A percentile compares a stretch with the other conserved stretches of the same genome.
These are phyloP conservation scores for Umbellularia californica DNA, from an alignment of 164 flowering plant species.

Conservation along the genomic window DNA sequence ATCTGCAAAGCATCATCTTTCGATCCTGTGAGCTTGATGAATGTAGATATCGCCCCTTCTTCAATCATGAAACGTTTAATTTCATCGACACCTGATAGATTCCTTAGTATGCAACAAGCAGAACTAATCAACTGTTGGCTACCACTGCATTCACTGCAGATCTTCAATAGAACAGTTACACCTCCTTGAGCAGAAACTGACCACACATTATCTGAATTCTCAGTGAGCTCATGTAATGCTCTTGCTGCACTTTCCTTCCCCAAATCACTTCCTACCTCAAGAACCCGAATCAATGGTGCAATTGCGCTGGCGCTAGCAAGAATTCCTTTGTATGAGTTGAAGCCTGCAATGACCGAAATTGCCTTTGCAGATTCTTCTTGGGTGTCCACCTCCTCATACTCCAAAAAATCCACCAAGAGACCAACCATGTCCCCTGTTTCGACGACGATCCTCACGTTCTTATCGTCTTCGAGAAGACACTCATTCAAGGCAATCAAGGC, in stretches of 20 bases:
- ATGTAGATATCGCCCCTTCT: conserved; percentile 53
- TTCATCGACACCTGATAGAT: conserved; percentile 81
- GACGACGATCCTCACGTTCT: conserved; percentile 44
- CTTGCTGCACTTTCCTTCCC: conserved; percentile 27
- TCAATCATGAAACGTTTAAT: conserved; percentile 80
- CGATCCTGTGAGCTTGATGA: conserved; percentile 40
- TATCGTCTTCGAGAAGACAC: conserved; percentile 57
- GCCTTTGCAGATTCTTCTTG: conserved; percentile 53
- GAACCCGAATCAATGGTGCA: conserved; percentile 57
- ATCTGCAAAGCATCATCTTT: conserved; percentile 51
- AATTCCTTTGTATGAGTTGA: conserved; percentile 30
- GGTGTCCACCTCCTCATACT: conserved; percentile 35
- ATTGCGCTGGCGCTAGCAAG: conserved; percentile 54
- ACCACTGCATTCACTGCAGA: conserved; percentile 34
- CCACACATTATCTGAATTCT: conserved; percentile 86
- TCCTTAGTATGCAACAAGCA: conserved; percentile 70
- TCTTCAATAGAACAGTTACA: conserved; percentile 59
- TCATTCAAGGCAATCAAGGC: conserved; percentile 46
- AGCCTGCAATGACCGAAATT: conserved; percentile 43
- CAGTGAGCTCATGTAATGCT: conserved; percentile 43
- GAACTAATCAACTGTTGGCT: conserved; percentile 33
- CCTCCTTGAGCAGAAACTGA: conserved; percentile 93
- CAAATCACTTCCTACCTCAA: conserved; percentile 41
- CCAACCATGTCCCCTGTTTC: conserved; percentile 44
- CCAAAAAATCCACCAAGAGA: conserved; percentile 47